Evolutionary conservation across 257 asterid genomes (phyloP), one percentile per base, ranked within the genome.

Genomic region (Fraxinus americana): DNA sequence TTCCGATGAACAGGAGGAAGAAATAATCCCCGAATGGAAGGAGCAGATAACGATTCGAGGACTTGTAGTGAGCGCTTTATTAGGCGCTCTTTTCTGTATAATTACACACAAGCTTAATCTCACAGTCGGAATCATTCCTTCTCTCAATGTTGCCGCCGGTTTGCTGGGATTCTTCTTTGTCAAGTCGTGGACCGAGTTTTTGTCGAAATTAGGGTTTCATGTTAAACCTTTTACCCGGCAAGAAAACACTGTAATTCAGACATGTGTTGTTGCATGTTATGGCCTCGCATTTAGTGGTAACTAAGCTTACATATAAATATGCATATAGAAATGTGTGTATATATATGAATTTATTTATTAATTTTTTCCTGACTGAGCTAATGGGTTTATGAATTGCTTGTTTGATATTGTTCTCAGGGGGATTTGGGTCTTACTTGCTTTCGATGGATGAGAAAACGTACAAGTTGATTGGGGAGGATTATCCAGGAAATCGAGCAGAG

Each of bases 401-500:
- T 72, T 72, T 43, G 76, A 8, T 82, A 66, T 8, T 78, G 34
- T 82, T 84, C 74, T 72, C 91, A 94, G 99, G 98, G 77, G 98
- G 98, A 4, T 92, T 90, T 79, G 99, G 98, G 75, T 92, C 99
- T 27, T 94, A 92, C 77, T 83, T 94, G 92, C 92, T 94, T 45
- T 87, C 99, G 39, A 90, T 94, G 99, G 98, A 92, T 81, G 98
- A 94, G 90, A 94, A 88, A 79, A 92, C 99, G 10, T 94, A 94
- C 86, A 83, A 89, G 41, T 85, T 94, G 81, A 92, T 94, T 43
- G 99, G 98, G 25, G 91, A 87, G 82, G 97, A 91, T 86, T 94
- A 92, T 85, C 98, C 98, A 7, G 99, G 99, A 36, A 94, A 94
- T 77, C 91, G 90, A 7, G 88, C 97, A 1, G 97, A 92, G 88